Evolutionary conservation across 176 grass and related monocot genomes (phyloP).

Genomic region (Luzula sylvatica): DNA sequence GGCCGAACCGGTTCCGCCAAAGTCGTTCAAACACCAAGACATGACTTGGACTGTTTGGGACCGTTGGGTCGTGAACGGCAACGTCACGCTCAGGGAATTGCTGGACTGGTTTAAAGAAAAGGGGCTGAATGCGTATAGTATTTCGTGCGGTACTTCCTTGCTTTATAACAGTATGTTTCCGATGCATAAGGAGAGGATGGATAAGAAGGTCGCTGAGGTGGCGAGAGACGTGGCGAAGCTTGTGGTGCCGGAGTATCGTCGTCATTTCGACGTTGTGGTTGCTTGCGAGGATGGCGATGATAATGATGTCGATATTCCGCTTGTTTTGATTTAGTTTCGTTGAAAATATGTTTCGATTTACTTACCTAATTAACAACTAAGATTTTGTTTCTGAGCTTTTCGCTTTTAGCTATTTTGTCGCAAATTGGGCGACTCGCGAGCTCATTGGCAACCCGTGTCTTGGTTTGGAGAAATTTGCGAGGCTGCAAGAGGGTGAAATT

Average conservation of each 20-base stretch:
- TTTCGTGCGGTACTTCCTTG: slow-evolving; percentile 42
- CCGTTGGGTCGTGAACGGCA: slow-evolving; percentile 45
- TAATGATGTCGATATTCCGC: slow-evolving; percentile 53
- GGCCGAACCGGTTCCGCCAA: slow-evolving; percentile 54
- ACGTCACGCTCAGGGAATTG: slow-evolving; percentile 44
- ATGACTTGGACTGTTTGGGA: slow-evolving; percentile 71
- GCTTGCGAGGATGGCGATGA: slow-evolving; percentile 54
- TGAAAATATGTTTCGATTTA: slow-evolving; percentile 20
- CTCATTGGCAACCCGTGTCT: no score
- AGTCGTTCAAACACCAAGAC: slow-evolving; percentile 55
- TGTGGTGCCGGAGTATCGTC: slow-evolving; percentile 36
- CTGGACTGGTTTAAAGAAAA: slow-evolving; percentile 50
- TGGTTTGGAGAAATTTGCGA: no score
- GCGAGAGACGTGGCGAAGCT: slow-evolving; percentile 51
- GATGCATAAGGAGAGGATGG: slow-evolving; percentile 40
- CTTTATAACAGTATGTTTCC: slow-evolving; percentile 60
- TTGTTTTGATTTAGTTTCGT: slow-evolving; percentile 47
- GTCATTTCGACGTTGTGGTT: slow-evolving; percentile 49
- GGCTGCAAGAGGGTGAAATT: no score
- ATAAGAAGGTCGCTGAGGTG: slow-evolving; percentile 43
- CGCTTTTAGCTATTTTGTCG: no score
- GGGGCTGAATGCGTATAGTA: slow-evolving; percentile 50
- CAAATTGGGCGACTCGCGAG: no score
- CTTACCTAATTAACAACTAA: no score
- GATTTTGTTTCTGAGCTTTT: no score